These are phyloP conservation scores for Omphalotus olearius DNA, from an alignment of 1,284 basidiomycete genomes.

Conservation along the genomic window DNA sequence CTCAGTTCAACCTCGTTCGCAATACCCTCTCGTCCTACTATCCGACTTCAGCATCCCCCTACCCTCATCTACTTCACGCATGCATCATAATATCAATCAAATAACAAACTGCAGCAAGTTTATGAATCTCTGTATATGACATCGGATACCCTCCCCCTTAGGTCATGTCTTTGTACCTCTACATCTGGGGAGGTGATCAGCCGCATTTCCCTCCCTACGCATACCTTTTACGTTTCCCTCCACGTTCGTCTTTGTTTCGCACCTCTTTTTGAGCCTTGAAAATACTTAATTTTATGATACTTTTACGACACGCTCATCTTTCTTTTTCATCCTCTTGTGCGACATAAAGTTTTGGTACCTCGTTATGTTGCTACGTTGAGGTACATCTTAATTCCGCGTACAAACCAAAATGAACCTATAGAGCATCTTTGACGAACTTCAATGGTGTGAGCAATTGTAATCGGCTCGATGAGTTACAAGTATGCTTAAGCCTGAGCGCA, in stretches of 20 bases:
- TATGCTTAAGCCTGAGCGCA: no score
- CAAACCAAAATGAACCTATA: constrained; percentile 6
- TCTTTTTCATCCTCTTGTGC: neutral
- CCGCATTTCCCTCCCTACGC: neutral
- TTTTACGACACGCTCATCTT: neutral
- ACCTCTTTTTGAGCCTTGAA: neutral
- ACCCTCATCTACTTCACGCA: constrained; percentile 6
- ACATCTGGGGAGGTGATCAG: neutral
- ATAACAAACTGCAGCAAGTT: neutral
- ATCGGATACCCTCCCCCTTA: constrained; percentile 1
- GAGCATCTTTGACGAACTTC: neutral
- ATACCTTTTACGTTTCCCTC: neutral
- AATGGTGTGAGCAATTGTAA: neutral
- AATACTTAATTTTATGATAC: constrained; percentile 3
- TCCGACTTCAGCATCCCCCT: neutral
- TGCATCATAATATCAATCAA: constrained; percentile 10
- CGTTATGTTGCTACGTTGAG: no score
- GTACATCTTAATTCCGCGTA: neutral
- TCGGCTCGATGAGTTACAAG: no score
- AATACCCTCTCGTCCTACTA: neutral
- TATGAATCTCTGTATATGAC: constrained; percentile 7
- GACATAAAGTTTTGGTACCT: neutral
- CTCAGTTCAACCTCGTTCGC: neutral
- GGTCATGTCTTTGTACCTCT: constrained; percentile 1
- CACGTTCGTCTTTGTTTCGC: neutral